Conservation (phyloP, 2,329 filamentous ascomycete species). For the Akanthomyces dipterigenus region DNA sequence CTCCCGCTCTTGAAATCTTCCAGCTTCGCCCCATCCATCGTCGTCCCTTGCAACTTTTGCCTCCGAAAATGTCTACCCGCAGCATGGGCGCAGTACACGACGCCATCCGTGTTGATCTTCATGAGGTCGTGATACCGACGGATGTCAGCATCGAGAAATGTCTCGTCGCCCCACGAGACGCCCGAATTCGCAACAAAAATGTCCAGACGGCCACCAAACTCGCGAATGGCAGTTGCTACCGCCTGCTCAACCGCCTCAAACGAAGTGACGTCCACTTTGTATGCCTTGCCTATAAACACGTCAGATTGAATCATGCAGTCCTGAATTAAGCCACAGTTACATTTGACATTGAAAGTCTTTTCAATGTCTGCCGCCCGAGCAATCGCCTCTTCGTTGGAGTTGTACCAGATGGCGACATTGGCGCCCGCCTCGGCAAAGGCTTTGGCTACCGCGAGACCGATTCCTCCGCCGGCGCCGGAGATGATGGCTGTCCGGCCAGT, state of each 20-base stretch:
- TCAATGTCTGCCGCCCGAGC: conserved; percentile 57
- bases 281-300: conserved; percentile 45
- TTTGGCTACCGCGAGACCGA: conserved; percentile 58
- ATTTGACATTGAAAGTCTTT: conserved; percentile 60
- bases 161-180: conserved; percentile 64
- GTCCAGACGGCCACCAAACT: conserved; percentile 70
- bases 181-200: conserved; percentile 76
- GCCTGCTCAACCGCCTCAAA: conserved; percentile 44
- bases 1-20: conserved; percentile 56
- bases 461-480: conserved; percentile 59
- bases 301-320: background rate
- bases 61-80: conserved; percentile 64
- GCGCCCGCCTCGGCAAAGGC: conserved; percentile 63
- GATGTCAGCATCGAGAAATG: conserved; percentile 58
- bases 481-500: conserved; percentile 65
- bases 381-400: conserved; percentile 59
- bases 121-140: conserved; percentile 63
- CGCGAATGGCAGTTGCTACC: conserved; percentile 47
- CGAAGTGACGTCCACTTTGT: conserved; percentile 54
- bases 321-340: conserved; percentile 34
- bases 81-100: conserved; percentile 68
- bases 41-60: conserved; percentile 62
- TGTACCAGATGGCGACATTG: conserved; percentile 68
- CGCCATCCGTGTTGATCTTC: conserved; percentile 65
- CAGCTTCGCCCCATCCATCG: conserved; percentile 53